Evolutionary conservation across 2,329 filamentous ascomycete species (phyloP), one percentile per base, ranked within the genome.

Genomic region (Penicillium sp.): DNA sequence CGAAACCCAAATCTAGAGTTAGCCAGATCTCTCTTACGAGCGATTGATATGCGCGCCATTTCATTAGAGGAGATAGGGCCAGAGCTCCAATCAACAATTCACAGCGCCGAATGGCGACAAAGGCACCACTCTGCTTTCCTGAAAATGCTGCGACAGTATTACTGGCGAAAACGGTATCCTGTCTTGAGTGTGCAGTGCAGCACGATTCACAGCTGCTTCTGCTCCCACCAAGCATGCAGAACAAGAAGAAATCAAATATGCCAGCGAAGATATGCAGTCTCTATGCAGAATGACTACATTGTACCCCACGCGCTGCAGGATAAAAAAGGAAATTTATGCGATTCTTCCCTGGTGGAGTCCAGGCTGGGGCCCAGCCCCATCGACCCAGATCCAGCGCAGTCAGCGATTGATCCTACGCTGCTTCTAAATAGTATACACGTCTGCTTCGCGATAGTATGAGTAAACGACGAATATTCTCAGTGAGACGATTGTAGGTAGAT

Each of bases 291-390:
- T 35, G 31, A 35, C 13, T 13, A 9, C 13, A 9, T 9, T 3
- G 7, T 13, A 26, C 30, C 45, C 44, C 44, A 29, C 45, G 11
- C 19, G 30, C 41, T 31, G 53, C 54, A 48, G 44, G 19, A 47
- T 56, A 9, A 48, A 56, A 56, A 56, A 31, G 55, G 31, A 50
- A 41, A 57, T 57, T 50, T 21, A 57, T 41, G 55, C 55, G 23
- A 57, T 57, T 50, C 41, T 11, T 21, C 54, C 13, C 29, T 13
- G 17, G 55, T 57, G 55, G 55, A 44, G 46, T 50, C 30, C n/a
- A 15, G 47, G 23, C 41, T n/a, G 31, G 46, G 26, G 31, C 48
- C 45, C 54, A 47, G 54, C 26, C 44, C 44, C 35, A 41, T 41
- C 29, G 15, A 19, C 35, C 38, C 44, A 38, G 35, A 41, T 41